Conservation (phyloP, 352 stramenopile species). For the Pythium brassicae region DNA sequence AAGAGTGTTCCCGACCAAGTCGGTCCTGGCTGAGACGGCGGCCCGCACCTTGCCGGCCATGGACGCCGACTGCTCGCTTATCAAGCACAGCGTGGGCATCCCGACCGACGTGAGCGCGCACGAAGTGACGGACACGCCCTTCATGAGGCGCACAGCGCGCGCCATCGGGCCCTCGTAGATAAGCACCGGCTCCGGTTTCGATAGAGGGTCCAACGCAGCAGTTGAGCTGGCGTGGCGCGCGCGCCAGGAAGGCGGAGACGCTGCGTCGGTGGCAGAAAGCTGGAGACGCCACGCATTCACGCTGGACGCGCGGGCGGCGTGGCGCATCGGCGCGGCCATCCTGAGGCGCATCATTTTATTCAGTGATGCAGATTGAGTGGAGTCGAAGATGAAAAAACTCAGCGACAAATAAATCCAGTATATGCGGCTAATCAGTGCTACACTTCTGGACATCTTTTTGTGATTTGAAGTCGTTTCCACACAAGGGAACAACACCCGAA, state of each 20-base stretch:
- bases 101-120: slow-evolving; percentile 76
- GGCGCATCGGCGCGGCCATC: too few species aligned
- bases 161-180: slow-evolving; percentile 74
- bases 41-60: slow-evolving; percentile 56
- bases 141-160: slow-evolving; percentile 79
- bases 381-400: too few species aligned
- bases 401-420: too few species aligned
- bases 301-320: too few species aligned
- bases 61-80: slow-evolving; percentile 71
- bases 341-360: too few species aligned
- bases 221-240: not conserved
- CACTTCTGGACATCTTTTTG: too few species aligned
- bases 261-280: too few species aligned
- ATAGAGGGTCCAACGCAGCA: not conserved
- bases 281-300: too few species aligned
- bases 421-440: too few species aligned
- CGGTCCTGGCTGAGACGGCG: not conserved
- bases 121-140: slow-evolving; percentile 82
- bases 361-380: too few species aligned
- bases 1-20: not conserved
- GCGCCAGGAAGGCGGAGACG: not conserved
- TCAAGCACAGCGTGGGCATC: slow-evolving; percentile 72
- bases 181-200: slow-evolving; percentile 14
- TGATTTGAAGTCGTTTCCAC: too few species aligned
- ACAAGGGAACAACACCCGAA: too few species aligned